Evolutionary conservation across 2,329 filamentous ascomycete species (phyloP), one percentile per base, ranked within the genome.

Genomic region (Penicillium psychrosexuale): DNA sequence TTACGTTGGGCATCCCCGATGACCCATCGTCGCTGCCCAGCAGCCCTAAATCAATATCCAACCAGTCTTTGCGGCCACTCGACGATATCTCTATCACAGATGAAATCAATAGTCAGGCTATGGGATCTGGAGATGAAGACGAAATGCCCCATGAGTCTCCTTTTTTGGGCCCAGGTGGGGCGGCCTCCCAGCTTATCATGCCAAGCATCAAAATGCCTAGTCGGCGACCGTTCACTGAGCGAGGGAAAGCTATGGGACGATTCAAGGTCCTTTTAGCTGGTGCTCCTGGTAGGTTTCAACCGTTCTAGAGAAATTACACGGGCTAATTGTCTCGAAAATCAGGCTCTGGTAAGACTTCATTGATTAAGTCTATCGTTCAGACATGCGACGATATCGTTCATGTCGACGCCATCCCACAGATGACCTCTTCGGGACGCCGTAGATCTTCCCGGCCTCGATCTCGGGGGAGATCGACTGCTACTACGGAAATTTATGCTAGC

Each of bases 381-480:
- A 81, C 79, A 3, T 96, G 91, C 70, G 85, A 92, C 67, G 90
- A 97, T 67, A 96, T 99, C 59, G 93, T 97, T 2, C 93, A 99
- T 70, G 86, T 96, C 50, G 93, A 97, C 68, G 82, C 88, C 2
- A 70, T 79, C 30, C 69, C 72, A 24, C 57, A 57, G 27, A 48
- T 49, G 12, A 60, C 56, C 39, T 51, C 55, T n/a, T 51, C 55
- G 30, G 61, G 53, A 46, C 55, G 60, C 34, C 62, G 51, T 49
- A 64, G 62, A 48, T 61, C 57, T 17, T 62, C 66, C 48, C 61
- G 61, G 42, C 57, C 51, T 43, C 55, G 62, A 51, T 61, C 59
- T 51, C 64, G 59, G 39, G 56, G 53, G 30, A 45, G 44, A 39
- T 45, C 56, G 15, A 45, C 63, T 17, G 52, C 74, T 36, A 82